phyloP scores from a whole-genome alignment of 805 yeast species.

The Metschnikowia gelsemii region DNA sequence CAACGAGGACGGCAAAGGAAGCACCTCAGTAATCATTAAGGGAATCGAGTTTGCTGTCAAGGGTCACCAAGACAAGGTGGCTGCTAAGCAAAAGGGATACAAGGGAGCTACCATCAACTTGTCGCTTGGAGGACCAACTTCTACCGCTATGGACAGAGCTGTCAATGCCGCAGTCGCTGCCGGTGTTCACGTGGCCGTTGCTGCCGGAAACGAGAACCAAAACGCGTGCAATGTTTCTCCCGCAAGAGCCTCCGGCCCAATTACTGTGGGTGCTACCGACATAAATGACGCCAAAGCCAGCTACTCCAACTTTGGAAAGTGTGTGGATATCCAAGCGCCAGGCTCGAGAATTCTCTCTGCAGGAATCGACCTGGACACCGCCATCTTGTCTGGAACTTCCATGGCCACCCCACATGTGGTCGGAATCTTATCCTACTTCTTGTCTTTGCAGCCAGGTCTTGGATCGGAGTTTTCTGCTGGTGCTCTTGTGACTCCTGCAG shows the following conservation, averaged over 20 bases:
- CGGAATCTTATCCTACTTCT: slow-evolving; percentile 56
- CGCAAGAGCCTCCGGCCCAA: slow-evolving; percentile 76
- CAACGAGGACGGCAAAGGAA: slow-evolving; percentile 77
- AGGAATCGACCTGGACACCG: slow-evolving; percentile 11
- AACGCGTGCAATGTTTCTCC: slow-evolving; percentile 94
- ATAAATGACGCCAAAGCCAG: slow-evolving; percentile 85
- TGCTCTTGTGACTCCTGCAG: slow-evolving; percentile 42
- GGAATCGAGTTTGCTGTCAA: slow-evolving; percentile 85
- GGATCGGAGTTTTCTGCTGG: slow-evolving; percentile 30
- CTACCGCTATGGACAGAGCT: slow-evolving; percentile 81
- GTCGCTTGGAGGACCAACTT: slow-evolving; percentile 92
- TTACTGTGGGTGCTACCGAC: slow-evolving; percentile 94
- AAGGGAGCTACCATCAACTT: slow-evolving; percentile 88
- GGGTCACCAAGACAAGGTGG: slow-evolving; percentile 55
- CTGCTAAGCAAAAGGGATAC: slow-evolving; percentile 59
- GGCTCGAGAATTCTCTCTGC: slow-evolving; percentile 80
- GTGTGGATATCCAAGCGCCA: slow-evolving; percentile 96
- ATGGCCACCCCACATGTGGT: slow-evolving; percentile 76
- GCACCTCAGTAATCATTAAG: slow-evolving; percentile 78
- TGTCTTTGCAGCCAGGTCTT: slow-evolving; percentile 29
- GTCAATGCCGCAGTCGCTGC: slow-evolving; percentile 86
- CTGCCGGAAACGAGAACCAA: slow-evolving; percentile 92
- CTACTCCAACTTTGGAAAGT: slow-evolving; percentile 91
- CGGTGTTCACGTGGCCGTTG: slow-evolving; percentile 90
- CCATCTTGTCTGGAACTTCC: slow-evolving; percentile 64